Evolutionary conservation across 2,329 filamentous ascomycete genomes (phyloP), one percentile per base, ranked within the genome.

Genomic region (Beauveria brongniartii): DNA sequence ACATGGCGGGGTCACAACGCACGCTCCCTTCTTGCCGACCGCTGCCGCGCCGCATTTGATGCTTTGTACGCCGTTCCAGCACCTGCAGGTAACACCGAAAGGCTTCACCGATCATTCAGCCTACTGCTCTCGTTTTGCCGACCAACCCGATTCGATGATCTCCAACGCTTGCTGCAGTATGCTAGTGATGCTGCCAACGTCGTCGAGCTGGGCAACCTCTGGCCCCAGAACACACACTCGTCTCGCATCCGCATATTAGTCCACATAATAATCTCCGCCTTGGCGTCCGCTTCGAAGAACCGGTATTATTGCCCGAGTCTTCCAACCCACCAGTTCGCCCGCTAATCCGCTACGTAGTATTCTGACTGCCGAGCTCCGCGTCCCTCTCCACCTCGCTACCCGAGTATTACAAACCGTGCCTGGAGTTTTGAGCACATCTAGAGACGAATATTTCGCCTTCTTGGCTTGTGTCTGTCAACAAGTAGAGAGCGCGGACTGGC

Each of bases 1-100:
- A 78, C 82, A 73, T 97, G 92, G 92, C 84, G 93, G 72, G 92
- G 92, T 16, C 83, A 95, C 72, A 80, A 73, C 61, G 79, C 77
- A 62, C 84, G 92, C 67, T 80, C 77, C 63, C 70, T 73, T 55
- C 77, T 90, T 64, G 84, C 84, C 64, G 74, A 80, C 52, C 68
- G 69, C 59, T 85, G 83, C 75, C 81, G 89, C 64, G 71, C 73
- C 55, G 73, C 81, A 46, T 90, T 91, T 75, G 89, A 92, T 72
- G 69, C 75, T 9, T 69, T 82, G 40, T 87, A 88, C 67, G 68
- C 67, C 63, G 73, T 74, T 59, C 64, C 66, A 14, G 64, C 62
- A 18, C 55, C 69, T n/a, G 66, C 68, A 61, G 73, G 75, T 62
- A 64, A 67, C 5, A 63, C 66, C 1, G 71, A 77, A 64, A 74